Evolutionary conservation across 768 basidiomycete species (phyloP).

Genomic region (Mycena kentingensis): DNA sequence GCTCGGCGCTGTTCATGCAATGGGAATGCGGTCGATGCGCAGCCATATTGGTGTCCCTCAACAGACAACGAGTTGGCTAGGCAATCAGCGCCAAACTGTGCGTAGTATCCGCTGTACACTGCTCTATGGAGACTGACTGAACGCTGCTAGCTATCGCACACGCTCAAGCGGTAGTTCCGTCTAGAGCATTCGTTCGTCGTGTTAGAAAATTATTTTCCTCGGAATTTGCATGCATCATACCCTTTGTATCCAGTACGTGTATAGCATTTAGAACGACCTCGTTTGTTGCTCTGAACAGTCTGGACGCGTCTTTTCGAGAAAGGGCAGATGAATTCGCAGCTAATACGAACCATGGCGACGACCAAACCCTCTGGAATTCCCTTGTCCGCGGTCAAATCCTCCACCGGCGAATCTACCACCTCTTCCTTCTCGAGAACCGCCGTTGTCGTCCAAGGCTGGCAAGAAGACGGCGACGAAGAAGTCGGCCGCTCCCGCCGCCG

Average conservation of each 20-base stretch:
- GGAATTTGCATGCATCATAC: conserved; percentile 2
- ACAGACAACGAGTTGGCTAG: conserved; percentile 68
- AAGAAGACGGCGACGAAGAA: too few relatives aligned
- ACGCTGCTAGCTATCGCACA: conserved; percentile 15
- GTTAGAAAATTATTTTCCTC: neutral
- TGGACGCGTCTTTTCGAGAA: too few relatives aligned
- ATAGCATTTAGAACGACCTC: conserved; percentile 12
- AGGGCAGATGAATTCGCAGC: too few relatives aligned
- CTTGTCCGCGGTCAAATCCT: conserved; percentile 47
- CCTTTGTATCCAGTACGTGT: neutral
- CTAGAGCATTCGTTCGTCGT: neutral
- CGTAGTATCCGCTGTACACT: conserved; percentile 18
- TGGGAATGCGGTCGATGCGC: conserved; percentile 65
- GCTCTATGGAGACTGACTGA: neutral
- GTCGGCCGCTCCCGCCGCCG: too few relatives aligned
- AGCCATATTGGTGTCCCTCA: conserved; percentile 56
- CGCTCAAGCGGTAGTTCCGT: conserved; percentile 9
- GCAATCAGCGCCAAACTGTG: conserved; percentile 60
- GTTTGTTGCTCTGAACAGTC: too few relatives aligned
- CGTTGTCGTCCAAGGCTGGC: conserved; percentile 20
- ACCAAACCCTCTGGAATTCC: conserved; percentile 37
- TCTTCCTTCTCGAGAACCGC: conserved; percentile 40
- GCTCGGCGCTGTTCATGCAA: conserved; percentile 70
- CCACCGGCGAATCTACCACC: conserved; percentile 52
- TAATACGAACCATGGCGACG: conserved; percentile 36